Conservation (phyloP, 805 yeast genomes). For the Candida nitratophila region DNA sequence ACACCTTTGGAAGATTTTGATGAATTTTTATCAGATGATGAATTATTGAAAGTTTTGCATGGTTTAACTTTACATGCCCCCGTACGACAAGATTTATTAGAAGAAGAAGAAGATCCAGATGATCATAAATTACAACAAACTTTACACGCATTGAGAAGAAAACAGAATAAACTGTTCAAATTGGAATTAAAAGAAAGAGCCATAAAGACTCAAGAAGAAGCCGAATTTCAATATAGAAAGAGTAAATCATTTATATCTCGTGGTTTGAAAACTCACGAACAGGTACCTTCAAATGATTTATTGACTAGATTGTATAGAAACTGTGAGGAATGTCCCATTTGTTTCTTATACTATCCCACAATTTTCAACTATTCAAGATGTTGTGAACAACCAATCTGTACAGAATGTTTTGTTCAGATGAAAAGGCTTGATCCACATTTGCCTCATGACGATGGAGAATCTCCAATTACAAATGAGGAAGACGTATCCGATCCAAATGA, state of each 20-base stretch:
- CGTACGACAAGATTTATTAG: slow-evolving; percentile 35
- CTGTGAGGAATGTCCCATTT: slow-evolving; percentile 87
- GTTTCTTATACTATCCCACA: slow-evolving; percentile 80
- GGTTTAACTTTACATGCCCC: slow-evolving; percentile 53
- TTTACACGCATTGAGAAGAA: slow-evolving; percentile 37
- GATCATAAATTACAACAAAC: slow-evolving; percentile 52
- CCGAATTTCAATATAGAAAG: slow-evolving; percentile 23
- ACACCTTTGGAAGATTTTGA: slow-evolving; percentile 82
- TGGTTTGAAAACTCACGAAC: slow-evolving; percentile 20
- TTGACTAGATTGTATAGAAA: slow-evolving; percentile 56
- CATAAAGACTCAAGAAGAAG: slow-evolving; percentile 28
- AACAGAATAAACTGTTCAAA: slow-evolving; percentile 38
- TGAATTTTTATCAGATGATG: slow-evolving; percentile 62
- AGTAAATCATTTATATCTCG: slow-evolving; percentile 20
- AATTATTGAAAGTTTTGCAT: slow-evolving; percentile 46
- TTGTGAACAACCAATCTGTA: slow-evolving; percentile 88
- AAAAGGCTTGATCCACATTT: slow-evolving; percentile 89
- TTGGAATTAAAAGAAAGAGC: slow-evolving; percentile 33
- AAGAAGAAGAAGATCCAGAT: slow-evolving; percentile 55
- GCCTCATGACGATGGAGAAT: slow-evolving; percentile 59
- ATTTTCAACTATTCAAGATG: slow-evolving; percentile 76
- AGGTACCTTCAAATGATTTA: slow-evolving; percentile 36
- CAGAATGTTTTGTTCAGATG: slow-evolving; percentile 96
- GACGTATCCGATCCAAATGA: slow-evolving; percentile 43
- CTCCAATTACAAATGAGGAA: slow-evolving; percentile 12